Evolutionary conservation across 257 asterid species (phyloP).

Genomic region (Linaria vulgaris): DNA sequence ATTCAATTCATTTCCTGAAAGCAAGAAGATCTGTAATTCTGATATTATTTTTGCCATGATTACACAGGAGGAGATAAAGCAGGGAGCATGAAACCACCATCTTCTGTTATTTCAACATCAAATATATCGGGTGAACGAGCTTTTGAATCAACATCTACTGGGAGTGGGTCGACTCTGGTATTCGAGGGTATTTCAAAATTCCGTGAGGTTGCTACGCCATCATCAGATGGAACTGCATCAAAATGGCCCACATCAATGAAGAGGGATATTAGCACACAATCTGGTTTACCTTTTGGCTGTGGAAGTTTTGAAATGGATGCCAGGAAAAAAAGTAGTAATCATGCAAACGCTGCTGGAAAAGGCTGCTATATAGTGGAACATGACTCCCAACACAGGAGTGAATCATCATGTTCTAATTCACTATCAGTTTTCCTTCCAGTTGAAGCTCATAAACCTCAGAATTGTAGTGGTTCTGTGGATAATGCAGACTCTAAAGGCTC

Average conservation of each 20-base stretch:
- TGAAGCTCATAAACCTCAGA: constrained; percentile 30
- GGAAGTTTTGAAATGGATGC: constrained; percentile 25
- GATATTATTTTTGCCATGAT: constrained; percentile 11
- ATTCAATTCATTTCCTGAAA: constrained; percentile 19
- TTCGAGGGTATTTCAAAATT: constrained; percentile 24
- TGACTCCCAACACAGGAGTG: constrained; percentile 38
- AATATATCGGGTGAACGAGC: constrained; percentile 31
- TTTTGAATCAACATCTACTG: constrained; percentile 25
- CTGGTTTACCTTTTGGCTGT: constrained; percentile 20
- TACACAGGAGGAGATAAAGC: constrained; percentile 7
- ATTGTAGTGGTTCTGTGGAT: constrained; percentile 30
- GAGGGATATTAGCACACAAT: constrained; percentile 40
- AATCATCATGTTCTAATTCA: constrained; percentile 53
- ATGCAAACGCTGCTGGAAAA: constrained; percentile 24
- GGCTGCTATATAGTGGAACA: constrained; percentile 9
- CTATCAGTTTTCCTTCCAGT: constrained; percentile 27
- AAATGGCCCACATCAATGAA: constrained; percentile 24
- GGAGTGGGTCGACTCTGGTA: constrained; percentile 26
- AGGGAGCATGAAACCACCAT: constrained; percentile 12
- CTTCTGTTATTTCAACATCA: constrained; percentile 23
- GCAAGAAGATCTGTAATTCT: constrained; percentile 11
- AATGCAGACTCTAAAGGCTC: constrained; percentile 33
- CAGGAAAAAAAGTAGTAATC: not conserved
- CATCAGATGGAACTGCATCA: constrained; percentile 26
- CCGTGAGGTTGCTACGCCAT: constrained; percentile 30